Evolutionary conservation across 768 basidiomycete species (phyloP), one percentile per base, ranked within the genome.

Genomic region (Tulasnella sp.): DNA sequence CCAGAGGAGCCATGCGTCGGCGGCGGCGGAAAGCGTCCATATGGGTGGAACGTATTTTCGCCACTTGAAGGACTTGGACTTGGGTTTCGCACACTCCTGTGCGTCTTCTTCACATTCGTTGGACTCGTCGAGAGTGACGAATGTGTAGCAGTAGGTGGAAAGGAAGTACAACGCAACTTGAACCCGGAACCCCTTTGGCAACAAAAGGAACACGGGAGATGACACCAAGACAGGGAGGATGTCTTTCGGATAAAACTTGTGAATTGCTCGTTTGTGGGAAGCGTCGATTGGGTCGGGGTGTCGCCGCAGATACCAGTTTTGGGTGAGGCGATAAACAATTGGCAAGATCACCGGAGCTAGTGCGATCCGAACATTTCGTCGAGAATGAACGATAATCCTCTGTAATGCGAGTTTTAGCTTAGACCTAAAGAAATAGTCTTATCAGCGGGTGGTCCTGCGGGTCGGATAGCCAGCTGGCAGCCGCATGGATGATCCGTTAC

Each of bases 1-100:
- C 57, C 56, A 59, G 8, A 57, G n/a, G 7, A 59, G 58, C 34
- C 58, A 59, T 27, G 58, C 29, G 58, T 59, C 58, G 23, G 53
- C 29, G 27, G 34, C n/a, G 27, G 29, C 36, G 29, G 53, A 27
- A n/a, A 46, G 21, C 14, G 39, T 55, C 37, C 53, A 41, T 37
- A 55, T 40, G 3, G 57, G 57, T 3, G 57, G 57, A 9, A 59
- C 12, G 19, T 59, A 59, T 35, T 59, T 56, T 29, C 58, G 40
- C 58, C 58, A 59, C n/a, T 57, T 51, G 25, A 27, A 25, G 25
- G 32, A 46, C 6, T 27, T 25, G 25, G 25, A 25, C 25, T 46
- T 46, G 45, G 32, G 25, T 31, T 19, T 31, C 32, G 45, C 45
- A 12, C 21, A 45, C 21, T 21, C 43, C 14, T 25, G 6, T 23